Conservation (phyloP, 2,329 filamentous ascomycete species). For the Monosporascus sp. region DNA sequence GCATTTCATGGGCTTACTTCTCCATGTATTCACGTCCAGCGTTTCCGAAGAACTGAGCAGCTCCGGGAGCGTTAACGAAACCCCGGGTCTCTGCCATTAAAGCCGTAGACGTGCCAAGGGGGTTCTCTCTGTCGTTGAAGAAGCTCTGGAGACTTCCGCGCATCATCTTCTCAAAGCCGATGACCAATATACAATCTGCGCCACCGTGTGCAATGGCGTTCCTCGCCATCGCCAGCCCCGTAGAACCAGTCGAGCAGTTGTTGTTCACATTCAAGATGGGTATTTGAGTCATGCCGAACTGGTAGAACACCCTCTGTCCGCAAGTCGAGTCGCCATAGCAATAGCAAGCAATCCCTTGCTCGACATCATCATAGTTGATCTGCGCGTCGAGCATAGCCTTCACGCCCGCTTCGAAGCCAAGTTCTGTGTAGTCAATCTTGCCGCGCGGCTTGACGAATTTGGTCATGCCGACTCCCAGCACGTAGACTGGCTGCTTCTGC, state of each 20-base stretch:
- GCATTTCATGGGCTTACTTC: slow-evolving; percentile 49
- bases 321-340: slow-evolving; percentile 95
- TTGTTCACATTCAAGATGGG: slow-evolving; percentile 99
- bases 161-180: slow-evolving; percentile 99
- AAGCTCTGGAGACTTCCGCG: slow-evolving; percentile 77
- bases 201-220: slow-evolving; percentile 74
- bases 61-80: slow-evolving; percentile 73
- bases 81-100: slow-evolving; percentile 85
- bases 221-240: slow-evolving; percentile 77
- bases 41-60: slow-evolving; percentile 94
- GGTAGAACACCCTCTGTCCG: slow-evolving; percentile 95
- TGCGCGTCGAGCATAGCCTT: slow-evolving; percentile 82
- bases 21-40: slow-evolving; percentile 93
- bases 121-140: slow-evolving; percentile 81
- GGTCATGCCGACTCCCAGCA: slow-evolving; percentile 97
- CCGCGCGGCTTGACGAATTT: slow-evolving; percentile 97
- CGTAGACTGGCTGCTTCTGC: slow-evolving; percentile 61
- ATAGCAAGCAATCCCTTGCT: slow-evolving; percentile 94
- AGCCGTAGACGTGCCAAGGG: slow-evolving; percentile 62
- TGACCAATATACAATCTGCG: slow-evolving; percentile 82
- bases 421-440: slow-evolving; percentile 90
- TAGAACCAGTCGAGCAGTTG: slow-evolving; percentile 95
- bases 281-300: slow-evolving; percentile 95
- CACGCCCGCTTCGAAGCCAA: slow-evolving; percentile 86
- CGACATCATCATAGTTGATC: slow-evolving; percentile 94